Evolutionary conservation across 2,329 filamentous ascomycete genomes (phyloP), one percentile per base, ranked within the genome.

Genomic region (Graphiopsis chlorocephala): DNA sequence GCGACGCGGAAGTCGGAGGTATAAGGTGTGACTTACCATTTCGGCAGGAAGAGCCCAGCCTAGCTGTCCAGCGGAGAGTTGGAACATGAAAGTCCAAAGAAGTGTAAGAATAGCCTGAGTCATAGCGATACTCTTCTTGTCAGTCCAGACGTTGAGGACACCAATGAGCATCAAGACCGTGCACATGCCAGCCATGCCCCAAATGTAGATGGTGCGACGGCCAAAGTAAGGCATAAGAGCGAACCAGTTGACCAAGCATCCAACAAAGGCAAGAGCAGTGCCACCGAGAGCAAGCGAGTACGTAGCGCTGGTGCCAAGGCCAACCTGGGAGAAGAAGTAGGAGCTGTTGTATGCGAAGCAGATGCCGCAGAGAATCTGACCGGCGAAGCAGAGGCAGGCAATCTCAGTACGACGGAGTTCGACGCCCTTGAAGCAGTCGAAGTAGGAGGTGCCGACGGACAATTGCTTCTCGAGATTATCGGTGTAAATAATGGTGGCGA

Each of bases 371-470:
- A 79, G 65, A 28, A 66, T 72, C 69, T 81, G 79, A 7, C 72
- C 70, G 2, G 75, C 66, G 74, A 75, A 81, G 28, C 72, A 71
- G 25, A 74, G 69, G 66, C 71, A 77, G 7, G 73, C 75, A 17
- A 81, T 77, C 64, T 80, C 78, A 4, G 79, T 81, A 3, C 79
- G 76, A 2, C 79, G 78, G 68, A 83, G 74, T 68, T 87, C 82
- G 15, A 67, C 69, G 10, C 75, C 74, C 56, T 73, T 75, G 68
- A 79, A 78, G 68, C 77, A 78, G 63, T 78, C 76, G 4, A 73
- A 47, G 64, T 78, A 78, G 1, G 69, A 70, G 4, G 73, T 72
- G 17, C 75, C 75, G 12, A 65, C 55, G 1, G 65, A 65, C 38
- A 69, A 60, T 10, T 72, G 69, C 63, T 73, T 74, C 65, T 78